Evolutionary conservation across 1,284 basidiomycete genomes (phyloP).

Genomic region (Hypsizygus ulmarius): DNA sequence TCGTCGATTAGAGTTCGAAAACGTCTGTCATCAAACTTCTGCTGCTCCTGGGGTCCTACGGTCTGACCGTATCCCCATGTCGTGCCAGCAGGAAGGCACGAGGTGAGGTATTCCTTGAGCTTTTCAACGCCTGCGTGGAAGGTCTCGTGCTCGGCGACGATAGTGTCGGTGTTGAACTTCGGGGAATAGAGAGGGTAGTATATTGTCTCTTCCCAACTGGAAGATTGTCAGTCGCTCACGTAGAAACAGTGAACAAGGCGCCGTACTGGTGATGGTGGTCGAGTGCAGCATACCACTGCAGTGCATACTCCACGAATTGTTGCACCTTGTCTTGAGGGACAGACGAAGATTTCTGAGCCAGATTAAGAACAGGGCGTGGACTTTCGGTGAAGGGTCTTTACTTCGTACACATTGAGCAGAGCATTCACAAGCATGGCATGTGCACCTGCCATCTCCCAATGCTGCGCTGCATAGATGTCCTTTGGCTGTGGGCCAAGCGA

Average conservation of each 20-base stretch:
- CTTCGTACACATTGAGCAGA: slow-evolving; percentile 17
- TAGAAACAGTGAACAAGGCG: background rate
- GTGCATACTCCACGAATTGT: slow-evolving; percentile 16
- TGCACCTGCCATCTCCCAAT: slow-evolving; percentile 21
- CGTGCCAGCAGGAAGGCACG: slow-evolving; percentile 18
- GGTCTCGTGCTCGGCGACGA: slow-evolving; percentile 18
- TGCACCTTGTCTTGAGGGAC: slow-evolving; percentile 11
- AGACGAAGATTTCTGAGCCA: slow-evolving; percentile 8
- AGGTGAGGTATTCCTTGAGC: slow-evolving; percentile 18
- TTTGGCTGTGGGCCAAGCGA: slow-evolving; percentile 15
- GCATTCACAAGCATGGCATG: slow-evolving; percentile 17
- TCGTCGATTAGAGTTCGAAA: slow-evolving; percentile 14
- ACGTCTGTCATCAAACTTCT: slow-evolving; percentile 9
- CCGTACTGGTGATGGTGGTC: slow-evolving; percentile 20
- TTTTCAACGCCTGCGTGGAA: slow-evolving; percentile 16
- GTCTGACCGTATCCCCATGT: slow-evolving; percentile 19
- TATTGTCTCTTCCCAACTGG: slow-evolving; percentile 19
- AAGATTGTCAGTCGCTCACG: background rate
- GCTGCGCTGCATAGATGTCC: slow-evolving; percentile 17
- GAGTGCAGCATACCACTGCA: slow-evolving; percentile 20
- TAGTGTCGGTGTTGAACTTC: slow-evolving; percentile 18
- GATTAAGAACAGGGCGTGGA: background rate
- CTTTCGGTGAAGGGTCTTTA: background rate
- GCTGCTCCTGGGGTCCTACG: slow-evolving; percentile 8
- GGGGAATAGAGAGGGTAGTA: slow-evolving; percentile 18